Conservation (phyloP, 495 filamentous ascomycete genomes). For the Penicillium crystallinum region DNA sequence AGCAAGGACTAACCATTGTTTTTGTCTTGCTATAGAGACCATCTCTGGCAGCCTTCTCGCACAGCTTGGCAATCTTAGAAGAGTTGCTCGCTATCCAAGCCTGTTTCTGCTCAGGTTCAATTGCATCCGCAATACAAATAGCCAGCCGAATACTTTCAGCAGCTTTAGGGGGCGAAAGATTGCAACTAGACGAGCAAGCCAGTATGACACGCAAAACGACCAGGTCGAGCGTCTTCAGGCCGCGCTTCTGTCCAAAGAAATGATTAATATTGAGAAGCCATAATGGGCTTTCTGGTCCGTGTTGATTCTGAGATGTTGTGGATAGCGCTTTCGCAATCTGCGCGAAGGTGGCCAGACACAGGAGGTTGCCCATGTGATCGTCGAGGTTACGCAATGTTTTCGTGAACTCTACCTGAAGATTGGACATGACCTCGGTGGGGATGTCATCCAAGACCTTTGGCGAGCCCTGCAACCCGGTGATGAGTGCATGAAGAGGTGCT, state of each 20-base stretch:
- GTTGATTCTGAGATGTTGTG: conserved; percentile 2
- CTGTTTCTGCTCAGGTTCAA: conserved; percentile 36
- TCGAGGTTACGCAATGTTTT: conserved; percentile 42
- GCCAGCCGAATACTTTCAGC: conserved; percentile 47
- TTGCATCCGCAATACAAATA: conserved; percentile 39
- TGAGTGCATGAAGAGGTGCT: conserved; percentile 37
- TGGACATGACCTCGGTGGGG: conserved; percentile 35
- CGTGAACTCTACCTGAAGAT: conserved; percentile 41
- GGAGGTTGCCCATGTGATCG: conserved; percentile 42
- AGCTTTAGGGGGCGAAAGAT: conserved; percentile 34
- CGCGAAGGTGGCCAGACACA: conserved; percentile 48
- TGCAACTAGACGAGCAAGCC: conserved; percentile 44
- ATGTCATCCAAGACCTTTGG: conserved; percentile 30
- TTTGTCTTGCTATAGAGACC: conserved; percentile 38
- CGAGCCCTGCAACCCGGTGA: conserved; percentile 30
- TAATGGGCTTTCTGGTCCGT: conserved; percentile 12
- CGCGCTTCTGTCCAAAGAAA: conserved; percentile 47
- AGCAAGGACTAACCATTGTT: conserved; percentile 32
- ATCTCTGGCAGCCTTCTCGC: conserved; percentile 42
- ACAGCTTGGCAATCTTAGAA: conserved; percentile 45
- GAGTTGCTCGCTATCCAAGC: conserved; percentile 42
- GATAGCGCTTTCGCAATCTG: conserved; percentile 28
- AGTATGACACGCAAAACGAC: conserved; percentile 49
- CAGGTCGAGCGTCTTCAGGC: conserved; percentile 51
- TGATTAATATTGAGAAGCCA: conserved; percentile 41